Evolutionary conservation across 148 eudicot species (phyloP).

Genomic region (Linanthus parryae): DNA sequence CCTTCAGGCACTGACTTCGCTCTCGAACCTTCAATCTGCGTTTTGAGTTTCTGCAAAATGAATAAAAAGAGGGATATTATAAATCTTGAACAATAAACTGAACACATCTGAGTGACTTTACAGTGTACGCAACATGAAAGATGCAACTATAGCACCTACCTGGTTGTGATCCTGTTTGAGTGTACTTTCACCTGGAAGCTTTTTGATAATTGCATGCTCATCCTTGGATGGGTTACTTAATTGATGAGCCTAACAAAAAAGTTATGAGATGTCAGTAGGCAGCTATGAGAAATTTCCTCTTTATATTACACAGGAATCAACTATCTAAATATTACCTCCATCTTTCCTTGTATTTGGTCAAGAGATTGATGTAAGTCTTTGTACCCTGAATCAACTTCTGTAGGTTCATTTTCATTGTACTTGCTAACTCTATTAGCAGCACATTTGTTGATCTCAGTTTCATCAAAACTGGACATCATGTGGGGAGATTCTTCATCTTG

Average conservation of each 20-base stretch:
- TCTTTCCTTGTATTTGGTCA: constrained; percentile 15
- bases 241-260: neutral
- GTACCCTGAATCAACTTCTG: constrained; percentile 15
- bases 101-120: neutral
- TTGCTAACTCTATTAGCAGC: constrained; percentile 33
- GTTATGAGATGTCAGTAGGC: neutral
- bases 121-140: neutral
- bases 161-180: constrained; percentile 16
- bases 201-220: constrained; percentile 4
- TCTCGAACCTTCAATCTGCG: constrained; percentile 31
- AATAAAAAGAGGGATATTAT: neutral
- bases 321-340: constrained; percentile 17
- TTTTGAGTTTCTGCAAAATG: constrained; percentile 6
- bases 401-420: constrained; percentile 20
- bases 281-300: neutral
- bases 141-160: constrained; percentile 11
- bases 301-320: neutral
- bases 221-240: constrained; percentile 16
- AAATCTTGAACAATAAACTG: neutral
- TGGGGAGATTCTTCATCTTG: constrained; percentile 40
- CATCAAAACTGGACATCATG: constrained; percentile 48
- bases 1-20: constrained; percentile 28
- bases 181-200: constrained; percentile 4
- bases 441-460: constrained; percentile 70
- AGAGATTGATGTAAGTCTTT: constrained; percentile 11